Conservation (phyloP, 129 eudicot genomes). For the Heracleum sosnowskyi region DNA sequence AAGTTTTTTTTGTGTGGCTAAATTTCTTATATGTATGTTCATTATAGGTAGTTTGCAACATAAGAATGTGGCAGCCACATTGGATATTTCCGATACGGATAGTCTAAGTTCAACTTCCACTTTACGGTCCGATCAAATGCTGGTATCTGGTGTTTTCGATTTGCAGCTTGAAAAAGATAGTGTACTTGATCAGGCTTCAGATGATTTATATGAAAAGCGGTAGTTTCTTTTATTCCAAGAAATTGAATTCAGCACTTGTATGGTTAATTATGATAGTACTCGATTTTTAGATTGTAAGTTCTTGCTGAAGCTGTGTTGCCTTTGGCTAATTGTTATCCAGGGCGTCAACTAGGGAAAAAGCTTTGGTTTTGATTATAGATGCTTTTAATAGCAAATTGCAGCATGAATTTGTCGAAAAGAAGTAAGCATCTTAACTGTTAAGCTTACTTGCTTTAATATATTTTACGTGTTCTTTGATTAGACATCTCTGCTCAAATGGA, state of each 20-base stretch:
- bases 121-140: constrained; percentile 35
- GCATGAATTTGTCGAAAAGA: constrained; percentile 71
- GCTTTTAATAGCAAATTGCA: constrained; percentile 57
- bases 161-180: constrained; percentile 44
- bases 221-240: background rate
- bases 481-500: background rate
- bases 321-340: constrained; percentile 22
- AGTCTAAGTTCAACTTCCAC: constrained; percentile 80
- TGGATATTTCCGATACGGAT: constrained; percentile 74
- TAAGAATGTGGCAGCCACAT: constrained; percentile 60
- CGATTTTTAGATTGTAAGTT: background rate
- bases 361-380: constrained; percentile 57
- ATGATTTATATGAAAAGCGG: constrained; percentile 84
- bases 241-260: too few species aligned
- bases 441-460: constrained; percentile 2
- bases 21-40: too few species aligned
- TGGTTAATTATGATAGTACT: background rate
- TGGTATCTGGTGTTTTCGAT: constrained; percentile 33
- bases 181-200: constrained; percentile 60
- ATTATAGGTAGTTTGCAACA: constrained; percentile 51
- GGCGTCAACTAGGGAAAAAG: constrained; percentile 83
- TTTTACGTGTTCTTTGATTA: background rate
- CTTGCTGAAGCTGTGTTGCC: background rate
- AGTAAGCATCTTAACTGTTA: constrained; percentile 33
- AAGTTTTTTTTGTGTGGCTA: too few species aligned